Evolutionary conservation across 192 early-diverging fungal genomes (phyloP), one percentile per base, ranked within the genome.

Genomic region (Chytriomyces sp.): DNA sequence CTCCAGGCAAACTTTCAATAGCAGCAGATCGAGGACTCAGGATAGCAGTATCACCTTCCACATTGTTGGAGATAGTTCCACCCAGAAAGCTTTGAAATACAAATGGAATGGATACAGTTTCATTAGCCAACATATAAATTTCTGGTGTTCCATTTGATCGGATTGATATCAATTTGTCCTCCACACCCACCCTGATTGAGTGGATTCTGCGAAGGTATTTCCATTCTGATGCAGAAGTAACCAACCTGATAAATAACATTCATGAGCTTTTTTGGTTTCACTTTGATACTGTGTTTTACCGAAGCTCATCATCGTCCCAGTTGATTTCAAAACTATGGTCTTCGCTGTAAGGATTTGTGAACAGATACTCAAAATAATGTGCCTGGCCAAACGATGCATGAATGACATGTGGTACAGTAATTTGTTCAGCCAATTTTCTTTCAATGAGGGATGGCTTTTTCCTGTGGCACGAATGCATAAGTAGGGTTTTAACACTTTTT

Each of bases 81-180:
- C 57, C 69, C 36, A 69, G 33, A 68, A 82, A 84, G 17, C 74
- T 81, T 72, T 86, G 85, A 37, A 75, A 84, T 17, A 84, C 64
- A 74, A 86, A 84, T 4, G 85, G 82, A 34, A 86, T 65, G 4
- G 67, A 30, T 12, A 78, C 59, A 26, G 62, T 74, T 62, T 86
- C 85, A 26, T 64, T 65, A 5, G 73, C 44, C 4, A 66, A 37
- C 70, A 81, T 33, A 60, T 62, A 76, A 26, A 80, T 49, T 41
- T 60, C 52, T 5, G 59, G 36, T 0, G 32, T 34, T 31, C 78
- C 78, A 55, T 75, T 67, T 26, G 60, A 56, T 12, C 54, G 40
- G 4, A 73, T n/a, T 17, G 44, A 57, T 7, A 78, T 44, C 8
- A 80, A 53, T 44, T 61, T 74, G 31, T 76, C 77, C 30, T 79